A percentile compares a stretch with the other conserved stretches of the same genome.
Conservation (phyloP, 2,329 filamentous ascomycete genomes). For the Hypoxylon sp. region DNA sequence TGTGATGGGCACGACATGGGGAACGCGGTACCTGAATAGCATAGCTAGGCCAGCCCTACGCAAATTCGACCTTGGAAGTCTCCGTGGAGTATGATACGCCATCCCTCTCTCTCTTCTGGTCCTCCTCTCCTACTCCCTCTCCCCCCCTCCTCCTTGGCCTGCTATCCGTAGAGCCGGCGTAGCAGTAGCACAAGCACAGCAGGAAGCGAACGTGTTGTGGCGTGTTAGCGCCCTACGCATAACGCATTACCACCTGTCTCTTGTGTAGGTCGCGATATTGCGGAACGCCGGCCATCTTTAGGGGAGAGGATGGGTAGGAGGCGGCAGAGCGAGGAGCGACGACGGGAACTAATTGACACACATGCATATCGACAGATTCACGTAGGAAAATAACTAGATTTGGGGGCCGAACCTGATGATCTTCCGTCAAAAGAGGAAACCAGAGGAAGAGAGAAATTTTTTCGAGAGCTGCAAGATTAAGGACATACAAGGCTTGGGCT, state of each 20-base stretch:
- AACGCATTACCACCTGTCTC: background rate
- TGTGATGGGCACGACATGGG: background rate
- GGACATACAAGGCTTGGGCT: slow-evolving; percentile 3
- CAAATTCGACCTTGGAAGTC: background rate
- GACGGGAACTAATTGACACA: slow-evolving; percentile 17
- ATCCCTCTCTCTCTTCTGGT: background rate
- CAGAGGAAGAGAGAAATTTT: background rate
- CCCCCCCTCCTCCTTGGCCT: background rate
- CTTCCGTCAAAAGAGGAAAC: background rate
- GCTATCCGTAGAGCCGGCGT: background rate
- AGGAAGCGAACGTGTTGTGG: background rate
- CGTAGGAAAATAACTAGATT: background rate
- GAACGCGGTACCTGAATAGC: background rate
- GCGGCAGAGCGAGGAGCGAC: background rate
- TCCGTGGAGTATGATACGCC: background rate
- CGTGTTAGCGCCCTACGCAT: background rate
- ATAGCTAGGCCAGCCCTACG: slow-evolving; percentile 17
- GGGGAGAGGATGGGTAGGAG: background rate
- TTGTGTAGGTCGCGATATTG: background rate
- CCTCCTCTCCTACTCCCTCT: background rate
- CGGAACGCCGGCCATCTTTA: background rate
- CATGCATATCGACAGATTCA: slow-evolving; percentile 4
- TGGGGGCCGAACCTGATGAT: slow-evolving; percentile 3
- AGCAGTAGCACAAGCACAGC: slow-evolving; percentile 3
- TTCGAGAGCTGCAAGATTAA: background rate